Percentiles rank a stretch among this genome's conserved stretches.
These are phyloP conservation scores for Colletotrichum lupini DNA, from an alignment of 2,329 filamentous ascomycete genomes.

Conservation along the genomic window DNA sequence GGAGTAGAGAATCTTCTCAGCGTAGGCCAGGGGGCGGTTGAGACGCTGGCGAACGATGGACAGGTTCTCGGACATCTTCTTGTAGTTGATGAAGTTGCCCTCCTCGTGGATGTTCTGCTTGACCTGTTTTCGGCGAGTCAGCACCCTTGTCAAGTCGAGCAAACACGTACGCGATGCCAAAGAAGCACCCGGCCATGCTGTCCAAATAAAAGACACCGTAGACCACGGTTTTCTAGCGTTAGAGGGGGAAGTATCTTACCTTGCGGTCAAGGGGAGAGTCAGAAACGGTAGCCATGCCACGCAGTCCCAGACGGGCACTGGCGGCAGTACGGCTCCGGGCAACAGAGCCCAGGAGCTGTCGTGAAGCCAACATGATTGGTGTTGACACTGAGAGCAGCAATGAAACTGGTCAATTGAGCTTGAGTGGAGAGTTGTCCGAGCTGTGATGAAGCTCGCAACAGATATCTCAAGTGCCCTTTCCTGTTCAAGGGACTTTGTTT, in stretches of 20 bases:
- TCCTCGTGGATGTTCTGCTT: constrained; percentile 98
- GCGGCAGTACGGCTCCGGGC: constrained; percentile 69
- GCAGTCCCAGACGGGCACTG: constrained; percentile 69
- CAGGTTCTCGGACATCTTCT: constrained; percentile 99
- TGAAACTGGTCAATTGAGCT: constrained; percentile 45
- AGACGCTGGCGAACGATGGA: constrained; percentile 88
- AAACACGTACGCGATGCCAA: neutral
- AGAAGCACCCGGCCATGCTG: neutral
- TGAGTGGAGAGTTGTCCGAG: constrained; percentile 32
- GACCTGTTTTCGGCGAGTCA: constrained; percentile 59
- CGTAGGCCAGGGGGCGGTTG: constrained; percentile 66
- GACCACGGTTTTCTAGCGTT: too few species aligned
- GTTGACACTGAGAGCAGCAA: constrained; percentile 43
- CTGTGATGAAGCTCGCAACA: constrained; percentile 24
- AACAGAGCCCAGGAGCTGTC: constrained; percentile 74
- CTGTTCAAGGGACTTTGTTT: constrained; percentile 17
- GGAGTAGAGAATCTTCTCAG: constrained; percentile 25
- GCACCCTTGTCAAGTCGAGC: neutral
- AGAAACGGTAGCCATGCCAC: constrained; percentile 85
- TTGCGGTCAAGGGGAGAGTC: constrained; percentile 91
- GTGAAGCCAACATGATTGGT: constrained; percentile 75
- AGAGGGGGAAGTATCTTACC: constrained; percentile 58
- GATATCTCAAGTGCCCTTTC: constrained; percentile 31
- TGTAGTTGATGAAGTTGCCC: constrained; percentile 98
- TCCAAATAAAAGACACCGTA: too few species aligned